Percentiles rank a stretch among this genome's conserved stretches.
These are phyloP conservation scores for Crucihimalaya himalaica DNA, from an alignment of 345 rosid genomes.

Conservation along the genomic window DNA sequence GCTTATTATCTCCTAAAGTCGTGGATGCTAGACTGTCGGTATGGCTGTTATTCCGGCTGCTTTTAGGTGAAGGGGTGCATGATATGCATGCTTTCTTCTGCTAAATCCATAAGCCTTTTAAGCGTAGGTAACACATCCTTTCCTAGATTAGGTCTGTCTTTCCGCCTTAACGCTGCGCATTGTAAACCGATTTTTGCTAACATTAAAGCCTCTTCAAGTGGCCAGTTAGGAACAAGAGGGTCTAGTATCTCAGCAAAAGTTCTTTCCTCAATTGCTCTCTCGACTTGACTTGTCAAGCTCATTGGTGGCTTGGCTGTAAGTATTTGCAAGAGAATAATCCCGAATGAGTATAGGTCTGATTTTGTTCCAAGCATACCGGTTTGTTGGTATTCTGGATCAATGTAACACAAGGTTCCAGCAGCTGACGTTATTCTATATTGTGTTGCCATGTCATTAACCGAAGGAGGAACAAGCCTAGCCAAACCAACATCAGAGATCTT, in stretches of 20 bases:
- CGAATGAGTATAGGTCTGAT: conserved; percentile 37
- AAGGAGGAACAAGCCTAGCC: conserved; percentile 36
- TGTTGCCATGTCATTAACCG: conserved; percentile 8
- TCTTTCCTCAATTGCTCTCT: conserved; percentile 18
- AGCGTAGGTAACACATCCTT: conserved; percentile 35
- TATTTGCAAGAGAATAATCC: conserved; percentile 36
- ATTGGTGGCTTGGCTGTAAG: conserved; percentile 39
- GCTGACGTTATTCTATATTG: conserved; percentile 30
- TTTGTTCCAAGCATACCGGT: conserved; percentile 36
- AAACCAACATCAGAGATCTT: conserved; percentile 55
- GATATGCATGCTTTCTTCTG: conserved; percentile 26
- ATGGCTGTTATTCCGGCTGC: neutral
- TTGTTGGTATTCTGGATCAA: conserved; percentile 38
- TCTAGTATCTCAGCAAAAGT: conserved; percentile 30
- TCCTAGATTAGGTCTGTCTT: conserved; percentile 31
- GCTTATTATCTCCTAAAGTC: conserved; percentile 11
- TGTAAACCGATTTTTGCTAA: conserved; percentile 31
- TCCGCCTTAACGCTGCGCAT: conserved; percentile 31
- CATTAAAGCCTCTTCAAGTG: conserved; percentile 33
- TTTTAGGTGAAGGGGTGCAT: neutral
- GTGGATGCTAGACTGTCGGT: neutral
- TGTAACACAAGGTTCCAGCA: conserved; percentile 38
- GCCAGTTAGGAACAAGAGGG: conserved; percentile 36
- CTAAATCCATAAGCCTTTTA: conserved; percentile 26
- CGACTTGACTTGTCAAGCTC: conserved; percentile 31